phyloP scores from a whole-genome alignment of 1,284 basidiomycete species.

The Fomitopsis palustris region DNA sequence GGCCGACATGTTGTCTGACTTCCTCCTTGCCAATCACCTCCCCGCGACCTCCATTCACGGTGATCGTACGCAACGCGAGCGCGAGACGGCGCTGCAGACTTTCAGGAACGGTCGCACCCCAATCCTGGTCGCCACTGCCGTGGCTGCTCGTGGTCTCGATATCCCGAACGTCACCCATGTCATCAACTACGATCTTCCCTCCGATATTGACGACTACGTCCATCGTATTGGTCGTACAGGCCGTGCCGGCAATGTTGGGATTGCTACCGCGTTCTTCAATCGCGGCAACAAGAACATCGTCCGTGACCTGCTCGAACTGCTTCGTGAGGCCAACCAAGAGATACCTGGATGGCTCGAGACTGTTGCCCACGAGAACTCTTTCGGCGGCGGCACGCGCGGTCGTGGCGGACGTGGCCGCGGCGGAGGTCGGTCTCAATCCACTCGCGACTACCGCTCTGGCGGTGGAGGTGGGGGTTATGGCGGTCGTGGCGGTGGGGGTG shows the following conservation, averaged over 20 bases:
- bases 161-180: slow-evolving; percentile 99
- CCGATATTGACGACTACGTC: slow-evolving; percentile 98
- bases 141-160: slow-evolving; percentile 98
- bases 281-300: slow-evolving; percentile 90
- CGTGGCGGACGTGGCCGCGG: slow-evolving; percentile 63
- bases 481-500: slow-evolving; percentile 34
- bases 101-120: slow-evolving; percentile 96
- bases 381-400: slow-evolving; percentile 56
- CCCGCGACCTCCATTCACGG: slow-evolving; percentile 98
- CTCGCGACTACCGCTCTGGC: slow-evolving; percentile 44
- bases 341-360: slow-evolving; percentile 91
- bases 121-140: slow-evolving; percentile 96
- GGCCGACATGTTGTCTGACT: slow-evolving; percentile 98
- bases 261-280: slow-evolving; percentile 94
- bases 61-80: slow-evolving; percentile 96
- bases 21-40: slow-evolving; percentile 83
- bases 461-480: slow-evolving; percentile 39
- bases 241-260: slow-evolving; percentile 98
- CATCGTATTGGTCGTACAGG: slow-evolving; percentile 99
- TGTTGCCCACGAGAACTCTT: slow-evolving; percentile 80
- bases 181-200: slow-evolving; percentile 97
- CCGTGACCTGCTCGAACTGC: slow-evolving; percentile 87
- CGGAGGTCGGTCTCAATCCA: slow-evolving; percentile 42
- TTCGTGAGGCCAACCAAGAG: slow-evolving; percentile 97
- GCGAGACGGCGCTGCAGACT: slow-evolving; percentile 92